These are phyloP conservation scores for Hypericum perforatum DNA, from an alignment of 345 rosid species.

Conservation along the genomic window DNA sequence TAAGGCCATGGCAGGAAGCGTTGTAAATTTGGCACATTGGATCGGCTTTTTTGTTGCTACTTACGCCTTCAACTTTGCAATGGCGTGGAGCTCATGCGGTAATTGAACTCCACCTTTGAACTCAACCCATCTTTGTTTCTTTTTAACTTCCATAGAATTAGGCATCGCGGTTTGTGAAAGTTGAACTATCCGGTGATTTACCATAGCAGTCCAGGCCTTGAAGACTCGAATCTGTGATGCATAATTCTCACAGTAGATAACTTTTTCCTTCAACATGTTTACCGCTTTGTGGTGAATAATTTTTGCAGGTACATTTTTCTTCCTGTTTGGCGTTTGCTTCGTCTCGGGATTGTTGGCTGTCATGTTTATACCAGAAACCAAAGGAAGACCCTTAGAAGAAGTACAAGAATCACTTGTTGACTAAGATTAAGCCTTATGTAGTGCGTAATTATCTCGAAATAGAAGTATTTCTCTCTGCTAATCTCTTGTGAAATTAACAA, in stretches of 20 bases:
- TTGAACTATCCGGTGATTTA: no score
- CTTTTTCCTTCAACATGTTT: background rate
- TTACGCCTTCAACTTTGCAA: conserved; percentile 1
- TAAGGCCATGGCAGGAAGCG: background rate
- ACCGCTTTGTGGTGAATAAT: background rate
- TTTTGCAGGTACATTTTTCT: conserved; percentile 49
- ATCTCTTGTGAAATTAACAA: no score
- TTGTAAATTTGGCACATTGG: background rate
- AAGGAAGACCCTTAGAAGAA: conserved; percentile 53
- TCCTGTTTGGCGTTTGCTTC: conserved; percentile 22
- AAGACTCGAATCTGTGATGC: no score
- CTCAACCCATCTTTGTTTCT: no score
- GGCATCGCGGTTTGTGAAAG: no score
- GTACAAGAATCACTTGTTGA: conserved; percentile 24
- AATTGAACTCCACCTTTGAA: background rate
- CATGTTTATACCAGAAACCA: conserved; percentile 51
- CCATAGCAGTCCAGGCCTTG: no score
- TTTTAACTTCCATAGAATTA: no score
- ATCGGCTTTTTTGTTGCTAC: background rate
- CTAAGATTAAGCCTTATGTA: no score
- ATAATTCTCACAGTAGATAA: background rate
- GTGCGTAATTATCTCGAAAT: no score
- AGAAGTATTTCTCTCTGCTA: no score
- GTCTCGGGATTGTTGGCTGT: conserved; percentile 28
- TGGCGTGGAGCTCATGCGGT: background rate